phyloP scores from a whole-genome alignment of 140 eudicot genomes.

The Erigeron philadelphicus region DNA sequence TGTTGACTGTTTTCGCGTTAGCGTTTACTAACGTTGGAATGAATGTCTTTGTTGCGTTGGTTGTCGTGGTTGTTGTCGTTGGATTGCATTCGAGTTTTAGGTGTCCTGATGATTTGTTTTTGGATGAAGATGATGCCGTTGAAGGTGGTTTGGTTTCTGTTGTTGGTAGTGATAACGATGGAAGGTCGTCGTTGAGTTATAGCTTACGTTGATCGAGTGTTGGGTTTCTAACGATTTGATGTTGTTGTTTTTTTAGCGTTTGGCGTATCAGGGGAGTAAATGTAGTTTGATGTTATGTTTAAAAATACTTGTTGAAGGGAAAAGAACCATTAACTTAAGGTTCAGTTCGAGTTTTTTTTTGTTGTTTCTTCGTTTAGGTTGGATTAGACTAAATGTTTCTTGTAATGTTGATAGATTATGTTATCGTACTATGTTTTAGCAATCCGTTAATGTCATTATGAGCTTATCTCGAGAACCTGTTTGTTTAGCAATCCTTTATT shows the following conservation, averaged over 20 bases:
- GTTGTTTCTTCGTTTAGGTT: slow-evolving; percentile 20
- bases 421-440: not conserved
- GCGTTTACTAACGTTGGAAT: slow-evolving; percentile 56
- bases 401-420: slow-evolving; percentile 12
- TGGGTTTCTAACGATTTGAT: not conserved
- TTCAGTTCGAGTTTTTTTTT: not conserved
- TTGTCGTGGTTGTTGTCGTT: slow-evolving; percentile 37
- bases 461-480: not conserved
- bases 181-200: not conserved
- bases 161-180: slow-evolving; percentile 33
- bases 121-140: slow-evolving; percentile 40
- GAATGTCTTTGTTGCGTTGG: slow-evolving; percentile 59
- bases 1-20: slow-evolving; percentile 55
- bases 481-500: not conserved
- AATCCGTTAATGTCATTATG: slow-evolving; percentile 9
- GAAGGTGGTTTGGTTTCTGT: slow-evolving; percentile 50
- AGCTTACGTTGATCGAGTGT: slow-evolving; percentile 21
- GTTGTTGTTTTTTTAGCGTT: slow-evolving; percentile 3
- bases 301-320: not conserved
- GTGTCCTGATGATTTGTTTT: slow-evolving; percentile 51
- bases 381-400: slow-evolving; percentile 11
- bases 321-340: not conserved
- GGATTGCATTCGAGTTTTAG: slow-evolving; percentile 58
- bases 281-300: not conserved
- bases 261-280: not conserved